Evolutionary conservation across 257 asterid genomes (phyloP).

Genomic region (Paraleonurus japonicus): DNA sequence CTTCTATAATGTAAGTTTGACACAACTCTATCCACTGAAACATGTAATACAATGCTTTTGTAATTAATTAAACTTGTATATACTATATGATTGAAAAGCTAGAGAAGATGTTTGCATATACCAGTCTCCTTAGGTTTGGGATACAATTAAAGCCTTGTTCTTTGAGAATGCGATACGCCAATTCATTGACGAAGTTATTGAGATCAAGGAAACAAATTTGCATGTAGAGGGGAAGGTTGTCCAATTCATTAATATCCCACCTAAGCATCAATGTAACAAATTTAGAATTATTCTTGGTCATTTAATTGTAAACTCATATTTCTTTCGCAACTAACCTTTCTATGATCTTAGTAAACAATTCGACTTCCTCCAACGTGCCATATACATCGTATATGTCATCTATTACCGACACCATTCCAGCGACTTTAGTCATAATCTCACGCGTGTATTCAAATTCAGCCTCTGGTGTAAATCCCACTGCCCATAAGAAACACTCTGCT

Average conservation of each 20-base stretch:
- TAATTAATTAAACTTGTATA: neutral
- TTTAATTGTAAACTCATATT: neutral
- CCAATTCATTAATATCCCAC: neutral
- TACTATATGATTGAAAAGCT: no score
- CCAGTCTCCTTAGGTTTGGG: neutral
- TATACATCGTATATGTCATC: conserved; percentile 52
- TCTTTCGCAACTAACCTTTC: conserved; percentile 45
- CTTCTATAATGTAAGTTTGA: neutral
- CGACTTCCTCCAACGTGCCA: conserved; percentile 54
- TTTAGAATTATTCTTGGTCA: neutral
- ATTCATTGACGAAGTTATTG: neutral
- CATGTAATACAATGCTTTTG: neutral
- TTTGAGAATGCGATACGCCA: neutral
- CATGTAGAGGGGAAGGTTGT: neutral
- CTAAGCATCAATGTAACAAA: neutral
- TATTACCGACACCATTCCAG: conserved; percentile 22
- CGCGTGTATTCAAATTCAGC: conserved; percentile 31
- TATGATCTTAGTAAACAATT: conserved; percentile 35
- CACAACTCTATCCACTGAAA: neutral
- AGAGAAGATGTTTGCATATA: neutral
- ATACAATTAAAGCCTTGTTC: neutral
- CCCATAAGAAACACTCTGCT: conserved; percentile 46
- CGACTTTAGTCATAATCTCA: conserved; percentile 30
- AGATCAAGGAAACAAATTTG: neutral
- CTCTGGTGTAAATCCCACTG: conserved; percentile 38